Base-by-base conservation (phyloP, 164 flowering plant genomes). In the grape (Vitis vinifera) region DNA sequence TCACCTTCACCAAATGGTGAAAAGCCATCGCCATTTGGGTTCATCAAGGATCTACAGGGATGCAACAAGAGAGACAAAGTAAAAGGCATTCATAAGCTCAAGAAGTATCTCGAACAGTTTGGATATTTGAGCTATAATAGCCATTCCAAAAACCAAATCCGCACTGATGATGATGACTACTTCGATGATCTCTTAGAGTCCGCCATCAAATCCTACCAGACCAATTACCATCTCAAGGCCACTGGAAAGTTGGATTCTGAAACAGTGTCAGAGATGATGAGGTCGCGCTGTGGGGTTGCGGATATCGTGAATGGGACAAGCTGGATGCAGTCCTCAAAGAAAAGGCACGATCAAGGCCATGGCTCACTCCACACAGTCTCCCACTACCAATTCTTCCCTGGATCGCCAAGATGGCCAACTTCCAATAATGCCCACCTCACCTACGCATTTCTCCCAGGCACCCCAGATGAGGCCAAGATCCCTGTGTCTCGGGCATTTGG, bases 131-230 rank as follows among this genome's bases (percentile, higher is more conserved):
- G 19, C 23, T 55, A 37, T 37, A 37, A 72, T 12, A 27, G 19
- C 31, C 31, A 51, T 13, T 51, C 64, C 0, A 37, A 67, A 13
- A 3, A 48, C 52, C 12, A 66, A 55, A 49, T 2, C 12, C 55
- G 55, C 8, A 50, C 56, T 9, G 14, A 67, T 11, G 64, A 52
- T 51, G 74, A 82, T 15, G 63, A 60, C 44, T 37, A 68, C 2
- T 82, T 79, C 11, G 83, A 82, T 47, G 71, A 77, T 1, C 50
- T 31, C 8, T 13, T 82, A 3, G 78, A 79, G 72, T 30, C 64
- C 0, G 83, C 83, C 19, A 2, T 79, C 61, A 80, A 70, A 60
- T 75, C 74, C 4, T 80, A 80, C 66, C 80, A 75, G 52, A 9
- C 7, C 8, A 71, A 77, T 49, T 79, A 53, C 59, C 48, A 73